Conservation (phyloP, 306 rosid species). For the Vicia faba region DNA sequence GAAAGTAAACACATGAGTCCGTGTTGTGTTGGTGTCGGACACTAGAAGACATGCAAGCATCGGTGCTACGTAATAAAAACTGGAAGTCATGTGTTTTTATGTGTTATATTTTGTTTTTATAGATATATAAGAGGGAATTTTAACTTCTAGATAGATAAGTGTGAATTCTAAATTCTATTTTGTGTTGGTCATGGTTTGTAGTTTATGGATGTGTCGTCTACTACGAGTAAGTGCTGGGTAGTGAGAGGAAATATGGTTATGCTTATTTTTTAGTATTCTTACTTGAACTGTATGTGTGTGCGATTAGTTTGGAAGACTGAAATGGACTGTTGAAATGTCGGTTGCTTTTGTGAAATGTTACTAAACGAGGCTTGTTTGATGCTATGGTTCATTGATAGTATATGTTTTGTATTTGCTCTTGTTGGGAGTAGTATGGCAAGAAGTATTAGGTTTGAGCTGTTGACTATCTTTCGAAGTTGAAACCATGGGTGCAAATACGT, state of each 20-base stretch:
- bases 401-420: neutral
- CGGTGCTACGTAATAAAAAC: neutral
- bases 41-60: neutral
- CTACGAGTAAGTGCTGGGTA: neutral
- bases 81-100: neutral
- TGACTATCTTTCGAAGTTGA: neutral
- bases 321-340: neutral
- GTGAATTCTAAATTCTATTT: neutral
- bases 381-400: neutral
- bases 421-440: conserved; percentile 17
- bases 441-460: conserved; percentile 13
- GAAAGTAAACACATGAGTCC: no score
- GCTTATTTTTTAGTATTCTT: conserved; percentile 5
- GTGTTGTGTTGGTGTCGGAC: neutral
- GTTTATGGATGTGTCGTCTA: neutral
- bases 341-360: conserved; percentile 1
- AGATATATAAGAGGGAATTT: no score
- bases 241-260: conserved; percentile 5
- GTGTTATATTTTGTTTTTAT: neutral
- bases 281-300: neutral
- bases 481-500: neutral
- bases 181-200: neutral
- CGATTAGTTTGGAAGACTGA: conserved; percentile 15
- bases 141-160: neutral
- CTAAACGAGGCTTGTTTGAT: conserved; percentile 10